These are phyloP conservation scores for Epithele typhae DNA, from an alignment of 768 basidiomycete genomes.

Conservation along the genomic window DNA sequence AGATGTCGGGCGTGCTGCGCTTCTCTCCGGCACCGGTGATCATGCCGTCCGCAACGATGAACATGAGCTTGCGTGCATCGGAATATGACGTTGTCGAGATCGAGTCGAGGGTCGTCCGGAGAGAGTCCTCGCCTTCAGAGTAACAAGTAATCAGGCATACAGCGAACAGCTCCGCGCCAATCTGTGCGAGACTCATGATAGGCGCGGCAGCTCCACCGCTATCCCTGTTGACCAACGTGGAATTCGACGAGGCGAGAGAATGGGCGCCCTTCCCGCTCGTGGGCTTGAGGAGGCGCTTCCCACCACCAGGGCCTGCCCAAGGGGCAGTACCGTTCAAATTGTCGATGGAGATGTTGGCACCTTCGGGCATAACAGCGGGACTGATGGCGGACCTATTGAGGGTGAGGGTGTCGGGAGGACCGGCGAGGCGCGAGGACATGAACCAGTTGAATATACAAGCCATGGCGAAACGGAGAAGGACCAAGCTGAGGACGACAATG, in stretches of 20 bases:
- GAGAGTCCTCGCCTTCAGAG: constrained; percentile 91
- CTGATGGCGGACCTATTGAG: constrained; percentile 84
- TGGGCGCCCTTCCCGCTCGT: constrained; percentile 41
- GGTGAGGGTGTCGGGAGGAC: constrained; percentile 65
- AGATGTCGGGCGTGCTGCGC: constrained; percentile 93
- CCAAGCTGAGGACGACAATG: constrained; percentile 86
- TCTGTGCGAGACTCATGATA: constrained; percentile 80
- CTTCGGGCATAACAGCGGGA: constrained; percentile 94
- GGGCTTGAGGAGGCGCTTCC: constrained; percentile 46
- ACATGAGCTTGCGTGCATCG: constrained; percentile 86
- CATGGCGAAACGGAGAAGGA: constrained; percentile 91
- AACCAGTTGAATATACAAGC: constrained; percentile 98
- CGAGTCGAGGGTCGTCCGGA: constrained; percentile 89
- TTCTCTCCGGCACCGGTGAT: constrained; percentile 98
- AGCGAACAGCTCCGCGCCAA: constrained; percentile 92
- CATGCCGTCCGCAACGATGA: constrained; percentile 97
- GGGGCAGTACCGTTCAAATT: constrained; percentile 91
- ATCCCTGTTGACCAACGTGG: constrained; percentile 46
- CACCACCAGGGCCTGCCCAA: constrained; percentile 66
- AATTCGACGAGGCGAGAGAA: constrained; percentile 48
- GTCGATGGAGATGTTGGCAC: constrained; percentile 91
- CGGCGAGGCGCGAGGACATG: constrained; percentile 76
- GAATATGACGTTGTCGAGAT: constrained; percentile 90
- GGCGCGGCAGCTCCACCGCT: constrained; percentile 39
- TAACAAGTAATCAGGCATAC: constrained; percentile 97